Base-by-base conservation (phyloP, 2,329 filamentous ascomycete genomes). In the Trichophyton verrucosum region DNA sequence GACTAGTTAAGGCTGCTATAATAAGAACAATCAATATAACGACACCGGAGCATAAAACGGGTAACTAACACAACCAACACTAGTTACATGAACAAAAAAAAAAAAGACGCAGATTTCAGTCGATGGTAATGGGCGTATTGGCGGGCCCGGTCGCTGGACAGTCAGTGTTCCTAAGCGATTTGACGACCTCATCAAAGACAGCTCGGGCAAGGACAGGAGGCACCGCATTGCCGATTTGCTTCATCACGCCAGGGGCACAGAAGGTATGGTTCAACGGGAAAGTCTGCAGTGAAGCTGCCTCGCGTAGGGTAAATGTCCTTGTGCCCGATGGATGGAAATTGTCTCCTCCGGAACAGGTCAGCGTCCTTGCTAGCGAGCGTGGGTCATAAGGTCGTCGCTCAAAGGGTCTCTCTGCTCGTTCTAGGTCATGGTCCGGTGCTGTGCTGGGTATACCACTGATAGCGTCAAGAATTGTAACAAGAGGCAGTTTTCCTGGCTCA, bases 141-240 rank as follows among this genome's bases (percentile, higher is more conserved):
- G 9, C n/a, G 44, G 44, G 9, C 22, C n/a, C n/a, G 40, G 15
- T 44, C 6, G 40, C 8, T 15, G 53, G 9, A 13, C 9, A 24
- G 55, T 80, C 78, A 0, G 69, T 72, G 57, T 66, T 65, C 58
- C 67, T 67, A 61, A 80, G 59, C 1, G 71, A 69, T 56, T 68
- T 70, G 22, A 71, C 68, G 3, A 79, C 69, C 56, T 73, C 69
- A 36, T 62, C 60, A 58, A 76, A 74, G 3, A 80, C 57, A 4
- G 70, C 72, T 59, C 72, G 69, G 0, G 75, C 75, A 7, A 80
- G 64, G 15, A 69, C 61, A 6, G 88, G 83, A 0, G 89, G 87
- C 15, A 92, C 89, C 0, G 88, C 89, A 67, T 94, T 92, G 0
- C 89, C 89, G 64, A 92, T 88, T 69, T 91, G 87, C 64, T 77